phyloP scores from a whole-genome alignment of 768 basidiomycete species.

The Mycena kentingensis region DNA sequence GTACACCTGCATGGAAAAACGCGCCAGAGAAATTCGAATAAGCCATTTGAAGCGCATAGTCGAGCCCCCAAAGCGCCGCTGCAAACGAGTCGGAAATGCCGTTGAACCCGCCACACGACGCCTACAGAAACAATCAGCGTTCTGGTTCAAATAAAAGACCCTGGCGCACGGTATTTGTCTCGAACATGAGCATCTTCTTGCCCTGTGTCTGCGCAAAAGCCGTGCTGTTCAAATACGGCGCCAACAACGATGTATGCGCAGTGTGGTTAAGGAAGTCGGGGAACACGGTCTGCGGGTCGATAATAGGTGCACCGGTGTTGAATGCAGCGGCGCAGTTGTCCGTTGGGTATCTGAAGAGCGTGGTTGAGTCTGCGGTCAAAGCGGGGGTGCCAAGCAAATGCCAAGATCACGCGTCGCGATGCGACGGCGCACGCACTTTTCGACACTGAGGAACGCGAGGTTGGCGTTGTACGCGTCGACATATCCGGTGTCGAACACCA shows the following conservation, averaged over 20 bases:
- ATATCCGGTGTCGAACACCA: conserved; percentile 21
- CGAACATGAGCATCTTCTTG: conserved; percentile 16
- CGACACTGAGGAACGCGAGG: conserved; percentile 18
- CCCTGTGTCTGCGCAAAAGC: conserved; percentile 5
- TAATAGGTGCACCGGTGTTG: conserved; percentile 14
- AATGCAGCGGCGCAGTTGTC: conserved; percentile 20
- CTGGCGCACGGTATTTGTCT: conserved; percentile 13
- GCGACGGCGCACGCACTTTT: conserved; percentile 16
- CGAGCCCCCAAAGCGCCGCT: conserved; percentile 45
- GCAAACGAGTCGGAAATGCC: conserved; percentile 47
- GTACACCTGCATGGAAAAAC: conserved; percentile 23
- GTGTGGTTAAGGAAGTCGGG: conserved; percentile 15
- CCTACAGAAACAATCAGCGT: background rate
- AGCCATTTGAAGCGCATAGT: conserved; percentile 43
- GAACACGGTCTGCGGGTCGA: conserved; percentile 19
- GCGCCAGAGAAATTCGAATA: conserved; percentile 37
- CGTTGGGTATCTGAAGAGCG: conserved; percentile 6
- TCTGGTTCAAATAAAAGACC: background rate
- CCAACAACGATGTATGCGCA: conserved; percentile 7
- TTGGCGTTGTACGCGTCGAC: conserved; percentile 12
- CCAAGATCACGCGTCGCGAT: background rate
- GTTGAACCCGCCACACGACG: conserved; percentile 36
- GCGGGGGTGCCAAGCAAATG: background rate
- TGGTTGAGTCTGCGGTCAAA: background rate
- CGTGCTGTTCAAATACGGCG: conserved; percentile 15